phyloP scores from a whole-genome alignment of 768 basidiomycete genomes.

The Rhizopogon rudus region DNA sequence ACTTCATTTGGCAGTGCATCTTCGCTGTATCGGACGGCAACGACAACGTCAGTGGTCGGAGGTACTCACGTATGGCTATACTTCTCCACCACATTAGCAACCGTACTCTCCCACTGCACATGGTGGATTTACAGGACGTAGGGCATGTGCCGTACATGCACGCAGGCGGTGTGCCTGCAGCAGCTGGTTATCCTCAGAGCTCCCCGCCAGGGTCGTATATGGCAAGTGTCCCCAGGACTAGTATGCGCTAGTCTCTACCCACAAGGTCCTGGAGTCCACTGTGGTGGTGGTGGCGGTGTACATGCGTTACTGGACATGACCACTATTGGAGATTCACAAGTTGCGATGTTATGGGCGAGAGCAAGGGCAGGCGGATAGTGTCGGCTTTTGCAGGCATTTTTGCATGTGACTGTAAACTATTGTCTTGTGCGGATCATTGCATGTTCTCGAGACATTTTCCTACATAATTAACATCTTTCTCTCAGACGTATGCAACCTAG shows the following conservation, averaged over 20 bases:
- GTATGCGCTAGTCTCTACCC: neutral
- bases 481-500: too few species aligned
- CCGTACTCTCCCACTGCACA: neutral
- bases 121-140: neutral
- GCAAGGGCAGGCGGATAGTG: too few species aligned
- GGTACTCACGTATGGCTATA: slow-evolving; percentile 13
- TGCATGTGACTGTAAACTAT: neutral
- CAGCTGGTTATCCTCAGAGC: neutral
- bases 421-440: neutral
- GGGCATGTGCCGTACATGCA: slow-evolving; percentile 13
- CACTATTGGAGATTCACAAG: slow-evolving; percentile 12
- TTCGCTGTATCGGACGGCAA: too few species aligned
- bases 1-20: too few species aligned
- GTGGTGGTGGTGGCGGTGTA: slow-evolving; percentile 11
- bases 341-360: neutral
- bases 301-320: slow-evolving; percentile 23
- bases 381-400: too few species aligned
- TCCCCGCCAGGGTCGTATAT: slow-evolving; percentile 11
- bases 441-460: too few species aligned
- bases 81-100: slow-evolving; percentile 14
- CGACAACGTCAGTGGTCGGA: too few species aligned
- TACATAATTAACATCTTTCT: too few species aligned
- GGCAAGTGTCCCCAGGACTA: neutral
- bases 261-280: neutral
- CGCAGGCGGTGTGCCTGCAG: slow-evolving; percentile 1